Percentiles rank a stretch among this genome's conserved stretches.
Conservation (phyloP, 2,329 filamentous ascomycete genomes). For the Dothistroma septosporum region DNA sequence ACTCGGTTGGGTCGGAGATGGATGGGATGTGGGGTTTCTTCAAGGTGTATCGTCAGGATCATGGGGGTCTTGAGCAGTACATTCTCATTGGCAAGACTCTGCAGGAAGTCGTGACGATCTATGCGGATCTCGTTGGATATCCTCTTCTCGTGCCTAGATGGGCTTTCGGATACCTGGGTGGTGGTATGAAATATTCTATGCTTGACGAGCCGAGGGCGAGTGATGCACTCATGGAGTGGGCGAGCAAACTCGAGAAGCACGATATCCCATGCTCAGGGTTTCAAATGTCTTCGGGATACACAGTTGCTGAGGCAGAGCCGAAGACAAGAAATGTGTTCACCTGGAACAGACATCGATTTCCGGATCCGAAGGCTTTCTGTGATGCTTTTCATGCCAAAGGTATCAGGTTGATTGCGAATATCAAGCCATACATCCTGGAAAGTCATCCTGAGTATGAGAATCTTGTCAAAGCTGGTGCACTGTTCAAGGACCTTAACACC, state of each 20-base stretch:
- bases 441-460: slow-evolving; percentile 64
- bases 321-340: slow-evolving; percentile 68
- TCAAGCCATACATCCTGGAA: slow-evolving; percentile 67
- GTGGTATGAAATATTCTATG: slow-evolving; percentile 61
- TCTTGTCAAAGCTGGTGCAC: slow-evolving; percentile 54
- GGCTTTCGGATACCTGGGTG: slow-evolving; percentile 69
- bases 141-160: slow-evolving; percentile 66
- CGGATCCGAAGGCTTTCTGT: slow-evolving; percentile 62
- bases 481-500: slow-evolving; percentile 58
- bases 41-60: slow-evolving; percentile 69
- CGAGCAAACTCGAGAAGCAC: slow-evolving; percentile 57
- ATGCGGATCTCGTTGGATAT: slow-evolving; percentile 64
- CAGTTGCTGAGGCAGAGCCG: slow-evolving; percentile 61
- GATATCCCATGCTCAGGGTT: slow-evolving; percentile 68
- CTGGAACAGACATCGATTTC: slow-evolving; percentile 68
- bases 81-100: slow-evolving; percentile 63
- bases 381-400: slow-evolving; percentile 59
- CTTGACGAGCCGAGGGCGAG: slow-evolving; percentile 53
- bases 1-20: slow-evolving; percentile 66
- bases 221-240: slow-evolving; percentile 58
- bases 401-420: slow-evolving; percentile 65
- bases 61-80: slow-evolving; percentile 69
- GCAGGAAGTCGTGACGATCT: slow-evolving; percentile 61
- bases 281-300: slow-evolving; percentile 71
- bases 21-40: slow-evolving; percentile 72